Percentiles rank a stretch among this genome's conserved stretches.
Evolutionary conservation across 805 yeast genomes (phyloP).

Genomic region (Ascoidea tarda): DNA sequence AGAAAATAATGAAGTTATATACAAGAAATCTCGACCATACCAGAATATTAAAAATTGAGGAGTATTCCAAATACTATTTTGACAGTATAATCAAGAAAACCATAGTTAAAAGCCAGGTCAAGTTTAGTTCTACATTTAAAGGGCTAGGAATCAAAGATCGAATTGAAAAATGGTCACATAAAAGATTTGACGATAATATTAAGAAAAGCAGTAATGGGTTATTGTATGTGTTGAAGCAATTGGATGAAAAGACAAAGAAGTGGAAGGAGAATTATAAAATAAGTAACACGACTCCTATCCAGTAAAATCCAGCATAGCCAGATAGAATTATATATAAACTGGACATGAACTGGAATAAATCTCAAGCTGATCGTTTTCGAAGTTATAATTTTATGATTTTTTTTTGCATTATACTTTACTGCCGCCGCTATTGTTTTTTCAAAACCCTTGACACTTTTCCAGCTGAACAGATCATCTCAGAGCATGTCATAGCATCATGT

Average conservation of each 20-base stretch:
- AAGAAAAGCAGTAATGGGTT: conserved; percentile 57
- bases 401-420: too few relatives aligned
- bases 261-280: too few relatives aligned
- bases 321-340: too few relatives aligned
- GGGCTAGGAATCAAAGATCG: conserved; percentile 48
- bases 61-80: conserved; percentile 42
- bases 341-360: too few relatives aligned
- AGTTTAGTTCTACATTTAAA: conserved; percentile 57
- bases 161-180: conserved; percentile 74
- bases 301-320: too few relatives aligned
- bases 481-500: too few relatives aligned
- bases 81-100: conserved; percentile 22
- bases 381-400: too few relatives aligned
- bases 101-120: conserved; percentile 42
- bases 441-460: too few relatives aligned
- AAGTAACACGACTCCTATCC: too few relatives aligned
- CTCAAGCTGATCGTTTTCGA: too few relatives aligned
- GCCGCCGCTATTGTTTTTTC: too few relatives aligned
- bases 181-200: conserved; percentile 54
- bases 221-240: conserved; percentile 59
- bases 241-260: conserved; percentile 11
- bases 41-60: conserved; percentile 65
- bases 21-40: conserved; percentile 79
- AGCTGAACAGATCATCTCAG: too few relatives aligned
- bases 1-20: conserved; percentile 45